These are phyloP conservation scores for Tetrahymena borealis DNA, from an alignment of 73 alveolate genomes.

Conservation along the genomic window DNA sequence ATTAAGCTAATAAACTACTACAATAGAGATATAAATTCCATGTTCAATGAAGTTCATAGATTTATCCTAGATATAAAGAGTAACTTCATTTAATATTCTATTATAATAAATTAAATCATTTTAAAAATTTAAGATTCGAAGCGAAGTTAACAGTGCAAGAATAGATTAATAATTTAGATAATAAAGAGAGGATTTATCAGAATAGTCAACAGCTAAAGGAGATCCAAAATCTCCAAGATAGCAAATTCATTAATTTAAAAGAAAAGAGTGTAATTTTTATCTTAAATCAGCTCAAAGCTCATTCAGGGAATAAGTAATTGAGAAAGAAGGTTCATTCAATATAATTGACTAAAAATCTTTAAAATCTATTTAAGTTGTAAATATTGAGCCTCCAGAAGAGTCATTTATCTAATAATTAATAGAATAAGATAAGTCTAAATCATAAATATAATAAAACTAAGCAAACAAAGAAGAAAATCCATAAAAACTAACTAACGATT, in stretches of 20 bases:
- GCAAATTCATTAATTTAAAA: not conserved
- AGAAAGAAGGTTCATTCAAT: not conserved
- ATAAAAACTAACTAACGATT: not conserved
- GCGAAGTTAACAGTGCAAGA: not conserved
- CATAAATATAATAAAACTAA: not conserved
- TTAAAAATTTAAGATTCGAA: not conserved
- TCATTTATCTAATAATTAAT: no score
- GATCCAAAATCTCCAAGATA: not conserved
- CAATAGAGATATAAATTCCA: not conserved
- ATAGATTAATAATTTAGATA: not conserved
- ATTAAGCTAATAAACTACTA: not conserved
- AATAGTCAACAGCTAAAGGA: not conserved
- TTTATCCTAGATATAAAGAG: not conserved
- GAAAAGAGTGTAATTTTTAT: not conserved
- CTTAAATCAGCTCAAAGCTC: not conserved
- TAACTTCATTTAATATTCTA: not conserved
- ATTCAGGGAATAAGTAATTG: not conserved
- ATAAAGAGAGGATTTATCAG: not conserved
- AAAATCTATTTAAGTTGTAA: not conserved
- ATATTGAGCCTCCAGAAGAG: not conserved
- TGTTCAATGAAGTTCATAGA: not conserved
- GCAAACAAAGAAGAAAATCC: not conserved
- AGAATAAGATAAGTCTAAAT: no score
- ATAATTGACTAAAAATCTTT: not conserved
- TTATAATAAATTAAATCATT: not conserved